Conservation (phyloP, 2,329 filamentous ascomycete genomes). For the Colletotrichum australisinense region DNA sequence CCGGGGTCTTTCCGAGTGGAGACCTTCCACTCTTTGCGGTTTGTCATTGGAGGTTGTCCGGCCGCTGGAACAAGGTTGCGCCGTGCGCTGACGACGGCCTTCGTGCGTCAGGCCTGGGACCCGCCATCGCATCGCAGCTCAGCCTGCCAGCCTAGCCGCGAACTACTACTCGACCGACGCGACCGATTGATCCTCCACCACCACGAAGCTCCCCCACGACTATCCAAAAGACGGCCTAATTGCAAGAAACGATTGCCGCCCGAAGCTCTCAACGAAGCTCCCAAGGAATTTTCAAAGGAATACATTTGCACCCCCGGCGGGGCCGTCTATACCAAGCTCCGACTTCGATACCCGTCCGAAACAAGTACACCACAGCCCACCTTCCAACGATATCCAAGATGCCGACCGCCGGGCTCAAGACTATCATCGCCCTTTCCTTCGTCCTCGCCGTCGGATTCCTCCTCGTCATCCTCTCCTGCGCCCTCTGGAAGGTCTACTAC, state of each 20-base stretch:
- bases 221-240: background rate
- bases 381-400: conserved; percentile 52
- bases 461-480: conserved; percentile 97
- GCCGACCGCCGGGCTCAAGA: conserved; percentile 92
- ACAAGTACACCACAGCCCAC: conserved; percentile 16
- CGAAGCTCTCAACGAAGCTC: background rate
- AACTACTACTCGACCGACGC: background rate
- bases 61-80: conserved; percentile 33
- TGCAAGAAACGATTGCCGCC: background rate
- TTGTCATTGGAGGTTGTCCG: background rate
- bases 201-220: conserved; percentile 4
- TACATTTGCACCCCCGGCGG: conserved; percentile 26
- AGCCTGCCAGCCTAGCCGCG: conserved; percentile 28
- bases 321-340: conserved; percentile 15
- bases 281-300: background rate
- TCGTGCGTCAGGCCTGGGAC: conserved; percentile 31
- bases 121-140: conserved; percentile 34
- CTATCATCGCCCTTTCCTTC: conserved; percentile 98
- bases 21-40: background rate
- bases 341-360: conserved; percentile 28
- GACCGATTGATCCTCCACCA: background rate
- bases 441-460: conserved; percentile 99
- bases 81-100: conserved; percentile 29
- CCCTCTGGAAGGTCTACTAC: conserved; percentile 94
- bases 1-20: conserved; percentile 25